Base-by-base conservation (phyloP, 208 protist genomes). In the Trypanosoma avium region DNA sequence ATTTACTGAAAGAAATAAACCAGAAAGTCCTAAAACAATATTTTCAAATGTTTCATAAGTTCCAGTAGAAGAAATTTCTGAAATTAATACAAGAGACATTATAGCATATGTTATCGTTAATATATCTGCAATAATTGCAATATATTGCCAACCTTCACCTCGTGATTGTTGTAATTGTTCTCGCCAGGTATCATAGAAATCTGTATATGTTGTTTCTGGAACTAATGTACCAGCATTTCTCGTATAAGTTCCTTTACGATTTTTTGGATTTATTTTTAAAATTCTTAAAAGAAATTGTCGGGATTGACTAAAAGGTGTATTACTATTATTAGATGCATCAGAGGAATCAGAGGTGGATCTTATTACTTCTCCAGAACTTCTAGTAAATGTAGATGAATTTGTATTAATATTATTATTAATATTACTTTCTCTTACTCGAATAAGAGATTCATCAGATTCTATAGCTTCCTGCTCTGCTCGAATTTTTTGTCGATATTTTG, bases 61-160 rank as follows among this genome's bases (percentile, higher is more conserved):
- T n/a, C 36, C 35, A 4, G 70, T 40, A 36, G 70, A 66, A 30
- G 55, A 17, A 33, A 81, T 40, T 0, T 67, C 63, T 12, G 66
- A 56, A 32, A 81, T 35, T 32, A 62, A 52, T 5, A 55, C 35
- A 12, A 73, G 45, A 47, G 75, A 48, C 46, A 81, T 59, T 10
- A 52, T 49, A 12, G 48, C 38, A 71, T 80, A 84, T 42, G 59
- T 43, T 12, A 82, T 55, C 2, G 56, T 70, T 3, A 80, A 21
- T 4, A 38, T 5, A 29, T 75, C 81, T 0, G 74, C 61, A 17
- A 64, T 12, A 26, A 83, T 43, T 26, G 63, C 70, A 26, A 77
- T 53, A 46, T 62, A 66, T 46, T 83, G 76, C 81, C 81, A 88
- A 21, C 64, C 77, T 5, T 59, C 43, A n/a, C 77, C 77, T 66